phyloP scores from a whole-genome alignment of 495 filamentous ascomycete species.

The Penicillium salamii region DNA sequence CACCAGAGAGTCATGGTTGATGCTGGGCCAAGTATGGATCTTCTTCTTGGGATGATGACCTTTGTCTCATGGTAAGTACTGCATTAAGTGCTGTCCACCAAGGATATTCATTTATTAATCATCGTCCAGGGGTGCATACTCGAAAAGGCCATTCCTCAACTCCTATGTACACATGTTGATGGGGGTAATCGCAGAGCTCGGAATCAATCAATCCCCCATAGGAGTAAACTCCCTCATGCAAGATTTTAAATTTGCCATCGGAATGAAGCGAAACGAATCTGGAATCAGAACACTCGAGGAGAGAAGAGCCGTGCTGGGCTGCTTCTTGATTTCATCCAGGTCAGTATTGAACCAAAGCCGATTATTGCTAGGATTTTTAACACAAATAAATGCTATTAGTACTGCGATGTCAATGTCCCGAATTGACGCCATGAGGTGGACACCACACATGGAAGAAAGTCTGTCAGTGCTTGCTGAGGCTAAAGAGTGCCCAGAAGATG shows the following conservation, averaged over 20 bases:
- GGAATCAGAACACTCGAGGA: conserved; percentile 47
- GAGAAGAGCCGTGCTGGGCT: conserved; percentile 50
- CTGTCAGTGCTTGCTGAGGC: conserved; percentile 40
- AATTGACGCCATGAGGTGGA: conserved; percentile 51
- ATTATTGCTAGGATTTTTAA: neutral
- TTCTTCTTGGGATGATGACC: conserved; percentile 53
- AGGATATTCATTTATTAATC: neutral
- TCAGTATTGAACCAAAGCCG: conserved; percentile 17
- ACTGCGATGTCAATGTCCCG: conserved; percentile 43
- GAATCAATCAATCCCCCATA: conserved; percentile 47
- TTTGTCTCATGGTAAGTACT: conserved; percentile 42
- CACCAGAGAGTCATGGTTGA: conserved; percentile 49
- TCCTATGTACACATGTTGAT: conserved; percentile 49
- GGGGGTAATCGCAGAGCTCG: conserved; percentile 51
- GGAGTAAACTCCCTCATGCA: conserved; percentile 25
- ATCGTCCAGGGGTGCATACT: conserved; percentile 15
- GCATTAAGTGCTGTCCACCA: neutral
- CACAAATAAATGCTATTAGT: conserved; percentile 11
- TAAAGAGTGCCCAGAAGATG: conserved; percentile 49
- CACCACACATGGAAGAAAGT: conserved; percentile 51
- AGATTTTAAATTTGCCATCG: conserved; percentile 22
- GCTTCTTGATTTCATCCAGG: conserved; percentile 52
- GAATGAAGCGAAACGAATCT: conserved; percentile 14
- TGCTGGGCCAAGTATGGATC: conserved; percentile 49
- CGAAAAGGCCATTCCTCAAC: conserved; percentile 26